Evolutionary conservation across 257 asterid genomes (phyloP).

Genomic region (Scutellaria baicalensis): DNA sequence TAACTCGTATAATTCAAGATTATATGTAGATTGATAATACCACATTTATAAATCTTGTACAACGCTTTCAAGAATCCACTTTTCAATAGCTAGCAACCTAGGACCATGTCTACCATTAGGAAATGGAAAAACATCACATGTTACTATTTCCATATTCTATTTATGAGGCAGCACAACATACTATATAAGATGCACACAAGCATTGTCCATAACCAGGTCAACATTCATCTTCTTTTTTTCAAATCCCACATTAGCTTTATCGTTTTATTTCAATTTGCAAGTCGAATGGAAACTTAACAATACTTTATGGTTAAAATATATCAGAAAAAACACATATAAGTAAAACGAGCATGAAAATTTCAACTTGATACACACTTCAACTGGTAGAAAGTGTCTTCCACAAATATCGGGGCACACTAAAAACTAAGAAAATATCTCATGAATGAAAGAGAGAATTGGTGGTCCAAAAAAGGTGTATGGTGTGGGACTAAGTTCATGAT

Average conservation of each 20-base stretch:
- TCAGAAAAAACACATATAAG: background rate
- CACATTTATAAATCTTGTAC: background rate
- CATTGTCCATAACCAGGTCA: background rate
- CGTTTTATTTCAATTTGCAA: too few species aligned
- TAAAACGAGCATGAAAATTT: background rate
- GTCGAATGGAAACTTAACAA: too few species aligned
- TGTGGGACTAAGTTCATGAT: slow-evolving; percentile 5
- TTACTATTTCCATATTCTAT: background rate
- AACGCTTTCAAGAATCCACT: background rate
- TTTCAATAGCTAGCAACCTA: background rate
- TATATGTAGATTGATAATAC: too few species aligned
- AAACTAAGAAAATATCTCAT: background rate
- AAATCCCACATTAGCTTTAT: background rate
- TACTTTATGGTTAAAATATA: too few species aligned
- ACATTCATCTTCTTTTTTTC: background rate
- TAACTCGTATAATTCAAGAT: too few species aligned
- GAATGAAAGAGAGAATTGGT: background rate
- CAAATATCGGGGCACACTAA: background rate
- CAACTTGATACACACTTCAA: too few species aligned
- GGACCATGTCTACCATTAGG: background rate
- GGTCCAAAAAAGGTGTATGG: background rate
- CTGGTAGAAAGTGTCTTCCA: background rate
- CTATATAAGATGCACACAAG: background rate
- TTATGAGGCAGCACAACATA: background rate
- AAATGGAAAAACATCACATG: slow-evolving; percentile 11